phyloP scores from a whole-genome alignment of 768 basidiomycete genomes.

The Mycena floridula region DNA sequence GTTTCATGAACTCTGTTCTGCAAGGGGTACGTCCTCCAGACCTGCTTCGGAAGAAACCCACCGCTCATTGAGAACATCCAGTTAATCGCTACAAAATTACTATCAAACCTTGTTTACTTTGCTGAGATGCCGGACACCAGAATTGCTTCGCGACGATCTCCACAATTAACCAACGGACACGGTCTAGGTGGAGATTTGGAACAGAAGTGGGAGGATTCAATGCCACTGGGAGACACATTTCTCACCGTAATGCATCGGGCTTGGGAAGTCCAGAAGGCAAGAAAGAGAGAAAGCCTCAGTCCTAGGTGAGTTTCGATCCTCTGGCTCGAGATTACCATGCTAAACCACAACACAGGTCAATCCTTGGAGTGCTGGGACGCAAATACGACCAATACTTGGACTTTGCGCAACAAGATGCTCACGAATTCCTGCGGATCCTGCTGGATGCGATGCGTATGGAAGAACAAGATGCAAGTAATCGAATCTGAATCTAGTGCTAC shows the following conservation, averaged over 20 bases:
- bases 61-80: no score
- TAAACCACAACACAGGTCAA: constrained; percentile 41
- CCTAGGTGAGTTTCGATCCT: constrained; percentile 49
- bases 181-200: constrained; percentile 46
- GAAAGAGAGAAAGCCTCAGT: constrained; percentile 48
- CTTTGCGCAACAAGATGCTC: constrained; percentile 93
- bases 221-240: constrained; percentile 71
- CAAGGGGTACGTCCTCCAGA: constrained; percentile 77
- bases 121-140: constrained; percentile 37
- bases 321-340: background rate
- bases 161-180: constrained; percentile 65
- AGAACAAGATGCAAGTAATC: constrained; percentile 68
- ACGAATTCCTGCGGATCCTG: constrained; percentile 86
- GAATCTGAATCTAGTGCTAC: constrained; percentile 1
- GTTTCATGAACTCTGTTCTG: constrained; percentile 94
- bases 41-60: no score
- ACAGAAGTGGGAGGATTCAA: constrained; percentile 46
- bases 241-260: constrained; percentile 51
- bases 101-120: constrained; percentile 55
- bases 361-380: constrained; percentile 62
- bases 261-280: constrained; percentile 55
- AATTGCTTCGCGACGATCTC: constrained; percentile 48
- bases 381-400: constrained; percentile 96
- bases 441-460: constrained; percentile 94
- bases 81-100: constrained; percentile 61